Percentiles rank a stretch among this genome's conserved stretches.
Evolutionary conservation across 768 basidiomycete species (phyloP).

Genomic region (Rhizopogon vulgaris): DNA sequence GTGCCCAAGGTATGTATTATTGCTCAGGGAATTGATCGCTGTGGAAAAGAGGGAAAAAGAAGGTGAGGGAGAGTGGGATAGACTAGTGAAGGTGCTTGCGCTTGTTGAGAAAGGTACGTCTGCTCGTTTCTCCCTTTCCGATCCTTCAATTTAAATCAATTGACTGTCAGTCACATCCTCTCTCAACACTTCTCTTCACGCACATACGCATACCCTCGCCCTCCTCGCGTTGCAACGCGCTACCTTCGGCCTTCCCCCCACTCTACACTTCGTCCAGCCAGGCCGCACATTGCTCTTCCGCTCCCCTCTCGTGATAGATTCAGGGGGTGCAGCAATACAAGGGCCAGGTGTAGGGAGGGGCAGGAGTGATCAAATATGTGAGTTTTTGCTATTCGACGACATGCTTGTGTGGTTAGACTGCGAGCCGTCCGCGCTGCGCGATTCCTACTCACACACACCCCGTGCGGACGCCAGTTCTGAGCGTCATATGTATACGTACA

Average conservation of each 20-base stretch:
- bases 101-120: conserved; percentile 73
- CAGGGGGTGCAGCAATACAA: neutral
- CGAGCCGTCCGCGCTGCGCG: neutral
- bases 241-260: conserved; percentile 70
- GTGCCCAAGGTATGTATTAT: conserved; percentile 79
- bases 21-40: conserved; percentile 76
- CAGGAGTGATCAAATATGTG: neutral
- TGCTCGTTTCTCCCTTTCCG: neutral
- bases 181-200: conserved; percentile 73
- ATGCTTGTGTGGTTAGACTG: neutral
- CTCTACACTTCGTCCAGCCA: conserved; percentile 71
- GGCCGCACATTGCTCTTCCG: conserved; percentile 62
- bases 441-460: neutral
- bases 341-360: neutral
- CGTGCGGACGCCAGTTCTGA: neutral
- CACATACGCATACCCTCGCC: conserved; percentile 69
- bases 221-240: conserved; percentile 75
- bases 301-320: neutral
- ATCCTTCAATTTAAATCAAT: conserved; percentile 1
- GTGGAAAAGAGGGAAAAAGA: conserved; percentile 46
- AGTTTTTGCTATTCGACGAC: neutral
- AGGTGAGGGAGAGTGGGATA: conserved; percentile 56
- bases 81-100: conserved; percentile 51
- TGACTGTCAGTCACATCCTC: conserved; percentile 57
- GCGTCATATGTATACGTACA: conserved; percentile 50